phyloP scores from a whole-genome alignment of 805 yeast genomes.

The Nakazawaea ambrosiae region DNA sequence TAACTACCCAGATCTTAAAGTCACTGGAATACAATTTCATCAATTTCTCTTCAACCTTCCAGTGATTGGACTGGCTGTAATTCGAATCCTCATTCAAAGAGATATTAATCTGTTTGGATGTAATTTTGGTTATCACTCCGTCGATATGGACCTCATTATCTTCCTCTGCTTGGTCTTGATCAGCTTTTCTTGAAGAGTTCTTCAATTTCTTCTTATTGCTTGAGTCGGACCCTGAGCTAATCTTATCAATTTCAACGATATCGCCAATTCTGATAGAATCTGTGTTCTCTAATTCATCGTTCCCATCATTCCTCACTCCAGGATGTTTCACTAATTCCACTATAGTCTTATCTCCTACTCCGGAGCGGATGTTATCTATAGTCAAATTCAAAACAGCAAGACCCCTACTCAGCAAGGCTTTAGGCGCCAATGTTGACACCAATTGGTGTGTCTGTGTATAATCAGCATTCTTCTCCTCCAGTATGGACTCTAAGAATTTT shows the following conservation, averaged over 20 bases:
- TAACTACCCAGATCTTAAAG: constrained; percentile 57
- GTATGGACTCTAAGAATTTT: constrained; percentile 31
- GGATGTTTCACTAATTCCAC: constrained; percentile 59
- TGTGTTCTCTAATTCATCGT: constrained; percentile 34
- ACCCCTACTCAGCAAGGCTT: constrained; percentile 62
- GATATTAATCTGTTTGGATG: constrained; percentile 40
- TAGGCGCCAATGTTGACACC: constrained; percentile 46
- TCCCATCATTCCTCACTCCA: constrained; percentile 27
- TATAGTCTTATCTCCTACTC: constrained; percentile 69
- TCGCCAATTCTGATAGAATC: constrained; percentile 63
- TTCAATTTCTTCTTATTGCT: constrained; percentile 20
- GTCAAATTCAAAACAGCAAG: constrained; percentile 66
- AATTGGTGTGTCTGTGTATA: constrained; percentile 37
- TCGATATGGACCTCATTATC: constrained; percentile 29
- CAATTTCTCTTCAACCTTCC: constrained; percentile 41
- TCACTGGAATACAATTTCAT: constrained; percentile 36
- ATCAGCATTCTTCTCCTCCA: constrained; percentile 47
- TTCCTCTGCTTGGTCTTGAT: constrained; percentile 17
- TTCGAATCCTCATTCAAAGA: constrained; percentile 48
- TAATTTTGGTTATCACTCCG: constrained; percentile 60
- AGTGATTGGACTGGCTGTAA: constrained; percentile 13
- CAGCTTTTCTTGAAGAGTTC: constrained; percentile 23
- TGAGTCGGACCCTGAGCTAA: constrained; percentile 17
- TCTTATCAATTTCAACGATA: constrained; percentile 56
- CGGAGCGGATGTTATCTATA: constrained; percentile 59